Conservation (phyloP, 345 rosid genomes). For the Eucalyptus melliodora region DNA sequence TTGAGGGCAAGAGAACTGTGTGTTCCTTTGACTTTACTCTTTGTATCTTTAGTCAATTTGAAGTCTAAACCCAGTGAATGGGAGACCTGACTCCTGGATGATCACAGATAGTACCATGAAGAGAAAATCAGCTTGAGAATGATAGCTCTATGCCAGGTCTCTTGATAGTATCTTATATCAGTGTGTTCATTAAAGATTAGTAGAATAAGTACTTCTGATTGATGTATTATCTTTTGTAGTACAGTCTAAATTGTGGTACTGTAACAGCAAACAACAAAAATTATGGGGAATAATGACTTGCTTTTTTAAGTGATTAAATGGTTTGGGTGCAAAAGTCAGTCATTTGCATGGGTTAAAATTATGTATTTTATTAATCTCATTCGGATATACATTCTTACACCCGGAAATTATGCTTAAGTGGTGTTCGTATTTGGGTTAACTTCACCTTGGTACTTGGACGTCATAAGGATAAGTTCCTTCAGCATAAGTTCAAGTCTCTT, state of each 20-base stretch:
- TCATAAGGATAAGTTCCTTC: not conserved
- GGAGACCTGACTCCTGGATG: not conserved
- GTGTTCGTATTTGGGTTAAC: not conserved
- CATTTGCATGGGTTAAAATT: not conserved
- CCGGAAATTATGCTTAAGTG: not conserved
- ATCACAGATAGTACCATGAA: not conserved
- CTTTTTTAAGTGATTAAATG: not conserved
- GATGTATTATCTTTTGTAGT: not conserved
- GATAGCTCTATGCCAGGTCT: not conserved
- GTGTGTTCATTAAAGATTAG: not conserved
- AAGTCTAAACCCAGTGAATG: not conserved
- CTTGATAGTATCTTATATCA: not conserved
- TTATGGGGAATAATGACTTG: not conserved
- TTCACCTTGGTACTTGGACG: not conserved
- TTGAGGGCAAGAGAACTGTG: not conserved
- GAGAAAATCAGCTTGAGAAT: not conserved
- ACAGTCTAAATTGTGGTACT: not conserved
- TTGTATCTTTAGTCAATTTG: not conserved
- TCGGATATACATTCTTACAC: not conserved
- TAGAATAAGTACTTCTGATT: not conserved
- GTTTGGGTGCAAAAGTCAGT: not conserved
- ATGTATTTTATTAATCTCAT: not conserved
- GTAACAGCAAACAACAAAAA: not conserved
- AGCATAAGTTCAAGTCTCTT: not conserved
- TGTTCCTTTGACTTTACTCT: not conserved